Evolutionary conservation across 768 basidiomycete species (phyloP), one percentile per base, ranked within the genome.

Genomic region (Pleurotus tuber-regium): DNA sequence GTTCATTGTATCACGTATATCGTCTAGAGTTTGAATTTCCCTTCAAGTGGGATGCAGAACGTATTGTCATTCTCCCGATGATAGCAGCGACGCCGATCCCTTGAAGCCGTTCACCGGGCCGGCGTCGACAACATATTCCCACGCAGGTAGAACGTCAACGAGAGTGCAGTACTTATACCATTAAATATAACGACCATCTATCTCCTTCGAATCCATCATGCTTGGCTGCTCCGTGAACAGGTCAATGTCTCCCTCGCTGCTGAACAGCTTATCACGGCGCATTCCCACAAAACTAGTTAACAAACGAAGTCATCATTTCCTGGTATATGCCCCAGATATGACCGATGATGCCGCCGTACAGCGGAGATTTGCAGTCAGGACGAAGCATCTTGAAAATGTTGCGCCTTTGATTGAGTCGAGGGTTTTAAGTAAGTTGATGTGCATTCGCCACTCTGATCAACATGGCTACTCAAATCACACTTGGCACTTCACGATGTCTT

Each of bases 41-140:
- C 19, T 30, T 35, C 10, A 53, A 84, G 83, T 84, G 83, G 83
- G 80, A 84, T 54, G 66, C 70, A 43, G 78, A 80, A 57, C 81
- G 72, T 56, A 43, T 83, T 12, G 66, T 73, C 2, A 79, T 84
- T 39, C 52, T 69, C 19, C 80, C 82, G 1, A 71, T 76, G 38
- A 33, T 70, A 4, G 65, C 71, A 56, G 77, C 71, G 21, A 71
- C 71, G 14, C 56, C 63, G 9, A 58, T 61, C 38, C 61, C 61
- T 33, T 63, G 50, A 59, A 16, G n/a, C n/a, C n/a, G n/a, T n/a
- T n/a, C n/a, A n/a, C n/a, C 26, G 28, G 16, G 7, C 24, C 43
- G 43, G 30, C 18, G 46, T n/a, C 14, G 12, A 48, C 28, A 16
- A 19, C 21, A 8, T n/a, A 16, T 38, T 38, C 35, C 35, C 35